Base-by-base conservation (phyloP, 306 rosid species). In the Sphenostylis stenocarpa region DNA sequence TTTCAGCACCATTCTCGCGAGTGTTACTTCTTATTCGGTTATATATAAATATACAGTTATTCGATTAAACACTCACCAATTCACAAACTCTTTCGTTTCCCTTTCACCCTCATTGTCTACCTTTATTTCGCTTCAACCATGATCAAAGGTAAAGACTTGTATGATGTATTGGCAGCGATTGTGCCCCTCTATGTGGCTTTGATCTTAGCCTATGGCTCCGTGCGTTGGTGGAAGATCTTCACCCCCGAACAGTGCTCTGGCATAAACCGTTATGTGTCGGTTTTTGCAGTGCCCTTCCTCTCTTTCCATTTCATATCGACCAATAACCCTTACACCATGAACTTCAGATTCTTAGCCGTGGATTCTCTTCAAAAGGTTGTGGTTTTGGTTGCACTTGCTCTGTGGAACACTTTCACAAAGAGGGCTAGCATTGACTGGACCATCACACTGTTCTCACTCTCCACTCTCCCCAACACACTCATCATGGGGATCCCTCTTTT, bases 381-480 rank as follows among this genome's bases (percentile, higher is more conserved):
- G 58, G 39, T 70, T 17, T 7, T 80, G 2, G 10, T 6, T 1
- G 29, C 23, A 1, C 83, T 84, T 5, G 14, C 41, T 7, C 34
- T 81, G 0, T 84, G 82, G 83, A 84, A 43, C 48, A 15, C 21
- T 13, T 58, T 72, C 43, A 84, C 87, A 2, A 80, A 77, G 5
- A 83, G 68, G 9, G 97, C 90, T 6, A 78, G 60, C 64, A 62
- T 88, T 0, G 91, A 94, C 43, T 91, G 97, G 97, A 76, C 62
- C 56, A 94, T 94, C 41, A 94, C 92, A 0, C 77, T 90, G 2
- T 94, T 91, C 78, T 90, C 98, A 0, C 91, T 94, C 12, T 85
- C 91, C 2, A 86, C 97, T 2, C 84, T 94, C 2, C 97, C 98
- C 19, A 94, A 90, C 87, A 94, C 98, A 3, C 90, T 94, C 3